A percentile compares a stretch with the other conserved stretches of the same genome.
phyloP scores from a whole-genome alignment of 169 alveolate genomes.

The Fabrea salina region DNA sequence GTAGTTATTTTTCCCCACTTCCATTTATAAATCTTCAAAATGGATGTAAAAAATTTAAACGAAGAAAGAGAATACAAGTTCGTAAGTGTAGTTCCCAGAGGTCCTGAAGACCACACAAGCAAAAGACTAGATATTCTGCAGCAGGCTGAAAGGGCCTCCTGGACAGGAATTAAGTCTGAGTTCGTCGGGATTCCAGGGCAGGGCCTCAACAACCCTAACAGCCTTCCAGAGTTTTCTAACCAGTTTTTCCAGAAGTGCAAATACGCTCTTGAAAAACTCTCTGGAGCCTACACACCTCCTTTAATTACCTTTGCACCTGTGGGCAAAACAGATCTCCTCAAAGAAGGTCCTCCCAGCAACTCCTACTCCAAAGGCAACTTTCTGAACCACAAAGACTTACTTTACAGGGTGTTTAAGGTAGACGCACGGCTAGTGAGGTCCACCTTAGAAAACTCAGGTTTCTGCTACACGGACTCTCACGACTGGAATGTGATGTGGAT shows the following conservation, averaged over 20 bases:
- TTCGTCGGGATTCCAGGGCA: constrained; percentile 14
- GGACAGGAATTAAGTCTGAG: constrained; percentile 19
- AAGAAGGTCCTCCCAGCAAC: background rate
- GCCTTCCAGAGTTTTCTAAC: background rate
- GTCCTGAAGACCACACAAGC: too few species aligned
- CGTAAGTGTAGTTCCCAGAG: too few species aligned
- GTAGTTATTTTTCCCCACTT: too few species aligned
- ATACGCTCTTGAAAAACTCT: background rate
- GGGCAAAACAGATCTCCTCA: background rate
- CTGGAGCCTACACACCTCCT: constrained; percentile 5
- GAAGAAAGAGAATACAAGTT: too few species aligned
- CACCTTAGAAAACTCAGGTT: constrained; percentile 40
- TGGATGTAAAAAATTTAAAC: too few species aligned
- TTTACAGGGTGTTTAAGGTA: constrained; percentile 44
- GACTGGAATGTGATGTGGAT: constrained; percentile 66
- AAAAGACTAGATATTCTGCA: constrained; percentile 17
- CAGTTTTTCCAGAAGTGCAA: background rate
- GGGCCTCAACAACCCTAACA: background rate
- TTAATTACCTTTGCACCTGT: constrained; percentile 6
- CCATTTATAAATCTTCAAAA: too few species aligned
- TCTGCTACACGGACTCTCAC: constrained; percentile 54
- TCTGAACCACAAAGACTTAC: background rate
- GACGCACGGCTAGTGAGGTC: constrained; percentile 55
- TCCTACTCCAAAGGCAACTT: constrained; percentile 12
- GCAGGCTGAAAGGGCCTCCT: background rate